Base-by-base conservation (phyloP, 2,329 filamentous ascomycete genomes). In the Talaromyces sp. region DNA sequence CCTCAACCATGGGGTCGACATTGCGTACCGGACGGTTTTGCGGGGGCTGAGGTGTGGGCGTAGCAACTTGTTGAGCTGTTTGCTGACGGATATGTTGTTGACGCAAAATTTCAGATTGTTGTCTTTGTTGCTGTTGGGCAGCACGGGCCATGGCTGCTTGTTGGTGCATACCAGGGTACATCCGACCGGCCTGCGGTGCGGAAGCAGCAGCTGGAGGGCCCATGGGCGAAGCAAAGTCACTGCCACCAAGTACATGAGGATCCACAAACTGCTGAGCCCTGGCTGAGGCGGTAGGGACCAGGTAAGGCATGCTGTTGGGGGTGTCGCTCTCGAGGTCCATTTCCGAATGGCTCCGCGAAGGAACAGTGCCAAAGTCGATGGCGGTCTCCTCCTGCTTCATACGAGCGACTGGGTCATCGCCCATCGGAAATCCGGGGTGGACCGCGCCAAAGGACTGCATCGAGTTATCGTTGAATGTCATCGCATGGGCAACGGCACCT, bases 101-200 rank as follows among this genome's bases (percentile, higher is more conserved):
- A 63, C 81, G 80, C 63, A 83, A 80, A 69, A 86, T 78, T 66
- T 82, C 77, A 61, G 86, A 83, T 68, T 88, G 84, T 62, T 77
- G 74, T 71, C 86, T 85, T 55, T 60, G 58, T 32, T 59, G 56
- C 73, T 89, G 87, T 70, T 89, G 86, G 27, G 84, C 84, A 68
- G 87, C 87, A 78, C 90, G 90, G 64, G 87, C 88, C 68, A 91
- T 79, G 62, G 90, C 90, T 55, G 91, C 92, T 76, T 89, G 86
- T 70, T 92, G 91, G 78, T 98, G 93, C 84, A 96, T 95, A 58
- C 93, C 93, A 13, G 93, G 93, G 81, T 91, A 97, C 67, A 96
- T 87, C 65, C 92, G 87, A 65, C 90, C 89, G 57, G 87, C 82
- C 38, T 83, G 79, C 63, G 84, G 62, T 63, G 84, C 61, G 79